Evolutionary conservation across 768 basidiomycete species (phyloP).

Genomic region (Suillus lakei): DNA sequence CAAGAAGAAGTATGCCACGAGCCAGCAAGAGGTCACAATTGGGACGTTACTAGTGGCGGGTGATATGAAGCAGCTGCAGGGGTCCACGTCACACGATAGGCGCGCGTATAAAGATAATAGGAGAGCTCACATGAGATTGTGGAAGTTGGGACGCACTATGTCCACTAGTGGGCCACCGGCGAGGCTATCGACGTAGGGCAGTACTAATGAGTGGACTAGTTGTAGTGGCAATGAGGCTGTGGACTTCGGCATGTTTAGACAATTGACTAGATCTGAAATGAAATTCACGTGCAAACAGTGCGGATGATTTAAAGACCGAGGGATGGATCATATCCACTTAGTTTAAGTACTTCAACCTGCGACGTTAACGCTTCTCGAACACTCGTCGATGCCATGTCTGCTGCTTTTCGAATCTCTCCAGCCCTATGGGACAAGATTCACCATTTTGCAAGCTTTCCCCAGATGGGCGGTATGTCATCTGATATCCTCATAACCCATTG

Average conservation of each 20-base stretch:
- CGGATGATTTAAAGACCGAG: not conserved
- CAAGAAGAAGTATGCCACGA: not conserved
- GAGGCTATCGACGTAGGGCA: not conserved
- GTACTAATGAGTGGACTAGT: not conserved
- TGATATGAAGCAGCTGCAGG: not conserved
- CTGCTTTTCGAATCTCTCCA: constrained; percentile 71
- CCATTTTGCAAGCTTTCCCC: constrained; percentile 90
- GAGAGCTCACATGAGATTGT: not conserved
- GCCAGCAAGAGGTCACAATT: not conserved
- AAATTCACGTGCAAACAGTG: constrained; percentile 6
- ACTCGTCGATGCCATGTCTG: constrained; percentile 36
- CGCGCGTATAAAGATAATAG: not conserved
- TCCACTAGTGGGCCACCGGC: not conserved
- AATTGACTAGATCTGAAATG: not conserved
- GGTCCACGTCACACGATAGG: constrained; percentile 3
- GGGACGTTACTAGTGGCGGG: not conserved
- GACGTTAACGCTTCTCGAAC: not conserved
- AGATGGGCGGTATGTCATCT: constrained; percentile 76
- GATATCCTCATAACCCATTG: not conserved
- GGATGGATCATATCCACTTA: not conserved
- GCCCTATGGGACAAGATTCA: constrained; percentile 89
- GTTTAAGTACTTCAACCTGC: not conserved
- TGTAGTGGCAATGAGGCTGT: not conserved
- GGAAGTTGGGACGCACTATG: not conserved
- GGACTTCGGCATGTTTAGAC: not conserved